These are phyloP conservation scores for Oidiodendron maius DNA, from an alignment of 495 filamentous ascomycete species.

Conservation along the genomic window DNA sequence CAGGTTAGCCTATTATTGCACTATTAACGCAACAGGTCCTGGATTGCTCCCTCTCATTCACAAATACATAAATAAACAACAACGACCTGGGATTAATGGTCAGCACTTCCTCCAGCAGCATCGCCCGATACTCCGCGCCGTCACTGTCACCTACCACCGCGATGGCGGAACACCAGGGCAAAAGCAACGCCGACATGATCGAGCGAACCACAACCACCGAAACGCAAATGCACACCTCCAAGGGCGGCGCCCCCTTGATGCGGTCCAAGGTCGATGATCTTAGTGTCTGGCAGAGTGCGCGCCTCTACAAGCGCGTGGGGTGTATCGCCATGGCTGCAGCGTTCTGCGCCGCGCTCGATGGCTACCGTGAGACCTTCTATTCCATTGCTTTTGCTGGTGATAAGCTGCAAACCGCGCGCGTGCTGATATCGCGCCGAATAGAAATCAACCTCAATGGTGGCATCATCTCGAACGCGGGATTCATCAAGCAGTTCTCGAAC, in stretches of 20 bases:
- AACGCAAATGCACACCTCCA: neutral
- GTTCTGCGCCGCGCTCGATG: conserved; percentile 35
- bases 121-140: too few relatives aligned
- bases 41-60: too few relatives aligned
- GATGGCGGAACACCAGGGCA: neutral
- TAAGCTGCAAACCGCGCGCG: neutral
- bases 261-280: conserved; percentile 28
- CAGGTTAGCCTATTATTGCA: too few relatives aligned
- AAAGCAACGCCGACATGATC: neutral
- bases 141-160: too few relatives aligned
- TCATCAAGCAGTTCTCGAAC: conserved; percentile 29
- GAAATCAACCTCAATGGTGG: conserved; percentile 38
- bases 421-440: conserved; percentile 5
- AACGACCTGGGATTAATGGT: conserved; percentile 27
- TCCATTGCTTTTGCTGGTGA: neutral
- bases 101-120: conserved; percentile 27
- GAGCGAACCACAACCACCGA: neutral
- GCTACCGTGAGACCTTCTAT: conserved; percentile 31
- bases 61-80: too few relatives aligned
- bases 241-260: conserved; percentile 17
- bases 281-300: conserved; percentile 25
- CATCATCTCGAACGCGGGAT: conserved; percentile 35
- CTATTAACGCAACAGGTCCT: too few relatives aligned
- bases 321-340: conserved; percentile 30
- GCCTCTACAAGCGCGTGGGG: conserved; percentile 23